Base-by-base conservation (phyloP, 108 stramenopile genomes). In the Conticribra guillardii region DNA sequence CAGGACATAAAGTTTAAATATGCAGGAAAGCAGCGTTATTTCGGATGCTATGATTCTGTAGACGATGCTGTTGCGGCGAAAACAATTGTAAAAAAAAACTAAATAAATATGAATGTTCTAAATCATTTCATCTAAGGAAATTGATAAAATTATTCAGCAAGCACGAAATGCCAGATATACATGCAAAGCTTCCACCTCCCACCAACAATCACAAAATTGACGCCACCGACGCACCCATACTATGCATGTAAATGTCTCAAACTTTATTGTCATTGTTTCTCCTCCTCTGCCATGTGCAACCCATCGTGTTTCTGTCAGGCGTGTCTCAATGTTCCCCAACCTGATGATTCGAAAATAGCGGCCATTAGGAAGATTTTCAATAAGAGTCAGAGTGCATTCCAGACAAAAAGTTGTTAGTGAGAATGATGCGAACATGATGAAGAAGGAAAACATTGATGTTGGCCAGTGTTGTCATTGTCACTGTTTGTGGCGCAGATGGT, bases 211-310 rank as follows among this genome's bases (percentile, higher is more conserved):
- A 22, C n/a, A n/a, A 51, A 4, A 22, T 15, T 4, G n/a, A 22
- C 50, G 4, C 21, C n/a, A n/a, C n/a, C 50, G 16, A 22, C n/a
- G 7, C 71, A 15, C 48, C 67, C 49, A 80, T 82, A 67, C 70
- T 87, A 49, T 99, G 98, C 81, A 98, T 97, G 28, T 11, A 84
- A 88, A 63, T 99, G 98, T 70, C 87, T 99, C 46, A 99, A 99
- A 82, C 79, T 98, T 22, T 99, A 99, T 79, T 99, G 98, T 76
- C 96, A 97, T 69, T 99, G 98, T 66, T 99, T 99, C 68, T 91
- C 96, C 17, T 72, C 79, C 49, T 83, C 91, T 59, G 70, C 74
- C 34, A 80, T 85, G 51, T 92, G 91, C 67, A 83, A 82, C 55
- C 8, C 61, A 32, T 78, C 74, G 30, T 92, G 94, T 65, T 81